These are phyloP conservation scores for Cyanodermella asteris DNA, from an alignment of 2,329 filamentous ascomycete genomes.

Conservation along the genomic window DNA sequence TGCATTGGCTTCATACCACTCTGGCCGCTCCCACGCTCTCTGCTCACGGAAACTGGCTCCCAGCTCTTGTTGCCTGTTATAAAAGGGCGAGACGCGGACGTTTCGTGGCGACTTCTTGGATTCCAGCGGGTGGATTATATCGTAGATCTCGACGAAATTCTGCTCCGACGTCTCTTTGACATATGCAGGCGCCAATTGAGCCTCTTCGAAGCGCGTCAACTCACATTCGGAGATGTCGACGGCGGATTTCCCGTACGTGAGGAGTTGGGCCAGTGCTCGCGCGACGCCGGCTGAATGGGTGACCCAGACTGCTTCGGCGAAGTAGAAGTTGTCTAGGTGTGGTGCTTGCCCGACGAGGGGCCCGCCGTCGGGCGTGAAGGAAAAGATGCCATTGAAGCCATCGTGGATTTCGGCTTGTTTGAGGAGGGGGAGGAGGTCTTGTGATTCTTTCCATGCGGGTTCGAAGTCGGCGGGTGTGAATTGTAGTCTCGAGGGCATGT, in stretches of 20 bases:
- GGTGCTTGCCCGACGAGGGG: slow-evolving; percentile 37
- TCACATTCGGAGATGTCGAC: slow-evolving; percentile 39
- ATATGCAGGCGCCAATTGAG: slow-evolving; percentile 33
- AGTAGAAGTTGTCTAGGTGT: slow-evolving; percentile 37
- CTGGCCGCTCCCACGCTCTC: no score
- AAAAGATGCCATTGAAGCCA: slow-evolving; percentile 45
- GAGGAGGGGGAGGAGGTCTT: slow-evolving; percentile 32
- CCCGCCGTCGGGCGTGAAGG: slow-evolving; percentile 42
- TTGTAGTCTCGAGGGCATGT: slow-evolving; percentile 40
- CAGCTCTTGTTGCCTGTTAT: no score
- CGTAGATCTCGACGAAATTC: no score
- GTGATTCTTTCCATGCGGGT: slow-evolving; percentile 35
- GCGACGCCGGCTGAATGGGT: slow-evolving; percentile 43
- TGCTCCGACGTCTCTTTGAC: no score
- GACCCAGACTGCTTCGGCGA: slow-evolving; percentile 45
- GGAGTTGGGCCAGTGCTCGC: slow-evolving; percentile 34
- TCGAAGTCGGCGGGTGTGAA: slow-evolving; percentile 40
- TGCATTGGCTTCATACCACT: no score
- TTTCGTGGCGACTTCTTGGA: no score
- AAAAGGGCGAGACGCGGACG: no score
- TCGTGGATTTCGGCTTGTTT: slow-evolving; percentile 29
- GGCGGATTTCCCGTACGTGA: slow-evolving; percentile 32
- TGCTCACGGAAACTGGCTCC: no score
- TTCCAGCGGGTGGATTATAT: no score
- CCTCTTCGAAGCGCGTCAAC: slow-evolving; percentile 36